Percentiles rank a stretch among this genome's conserved stretches.
Evolutionary conservation across 2,329 filamentous ascomycete species (phyloP).

Genomic region (Neoarthrinium moseri): DNA sequence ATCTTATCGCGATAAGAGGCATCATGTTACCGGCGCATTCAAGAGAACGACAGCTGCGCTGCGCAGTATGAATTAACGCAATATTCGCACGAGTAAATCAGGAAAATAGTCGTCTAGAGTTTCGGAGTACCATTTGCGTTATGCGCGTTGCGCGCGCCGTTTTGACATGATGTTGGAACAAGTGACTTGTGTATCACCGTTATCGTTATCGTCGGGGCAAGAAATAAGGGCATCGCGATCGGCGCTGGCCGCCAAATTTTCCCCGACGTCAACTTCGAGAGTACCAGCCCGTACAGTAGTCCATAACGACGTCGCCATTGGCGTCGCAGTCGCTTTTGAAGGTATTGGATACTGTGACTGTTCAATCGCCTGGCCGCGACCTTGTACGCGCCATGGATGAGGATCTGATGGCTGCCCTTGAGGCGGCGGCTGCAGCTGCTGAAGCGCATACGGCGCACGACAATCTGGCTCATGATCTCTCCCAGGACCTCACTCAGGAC

Average conservation of each 20-base stretch:
- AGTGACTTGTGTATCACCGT: slow-evolving; percentile 8
- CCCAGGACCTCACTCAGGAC: not conserved
- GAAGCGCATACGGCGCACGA: not conserved
- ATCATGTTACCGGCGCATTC: no score
- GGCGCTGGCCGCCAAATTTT: slow-evolving; percentile 14
- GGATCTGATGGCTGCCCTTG: slow-evolving; percentile 8
- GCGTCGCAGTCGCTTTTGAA: slow-evolving; percentile 2
- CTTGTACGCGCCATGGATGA: slow-evolving; percentile 12
- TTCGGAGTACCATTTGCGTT: no score
- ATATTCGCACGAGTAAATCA: no score
- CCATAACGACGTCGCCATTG: slow-evolving; percentile 8
- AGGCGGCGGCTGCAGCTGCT: slow-evolving; percentile 5
- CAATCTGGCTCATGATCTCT: not conserved
- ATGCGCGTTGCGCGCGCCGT: no score
- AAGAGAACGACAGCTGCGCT: no score
- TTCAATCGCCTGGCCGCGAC: no score
- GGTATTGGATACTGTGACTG: not conserved
- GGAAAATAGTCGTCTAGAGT: no score
- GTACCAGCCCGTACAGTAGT: slow-evolving; percentile 1
- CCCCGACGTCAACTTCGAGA: slow-evolving; percentile 9
- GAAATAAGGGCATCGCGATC: slow-evolving; percentile 16
- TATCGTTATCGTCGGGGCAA: slow-evolving; percentile 13
- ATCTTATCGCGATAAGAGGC: no score
- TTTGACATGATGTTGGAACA: no score
- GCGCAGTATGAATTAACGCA: no score